Evolutionary conservation across 1,139 yeast genomes (phyloP).

Genomic region (Pichia sp.): DNA sequence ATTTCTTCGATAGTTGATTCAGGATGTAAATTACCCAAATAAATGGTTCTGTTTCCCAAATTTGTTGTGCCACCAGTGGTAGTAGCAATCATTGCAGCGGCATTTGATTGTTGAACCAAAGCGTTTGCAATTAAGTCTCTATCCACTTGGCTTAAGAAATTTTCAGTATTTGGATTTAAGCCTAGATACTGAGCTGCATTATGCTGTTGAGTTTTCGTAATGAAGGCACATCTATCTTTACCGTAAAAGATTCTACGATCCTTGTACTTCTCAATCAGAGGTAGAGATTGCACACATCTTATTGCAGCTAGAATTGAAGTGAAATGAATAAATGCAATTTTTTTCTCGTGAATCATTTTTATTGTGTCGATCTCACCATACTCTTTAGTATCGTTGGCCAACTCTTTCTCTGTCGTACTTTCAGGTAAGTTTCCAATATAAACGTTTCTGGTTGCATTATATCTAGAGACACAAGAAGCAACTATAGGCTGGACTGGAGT

Average conservation of each 20-base stretch:
- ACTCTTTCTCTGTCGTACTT: slow-evolving; percentile 45
- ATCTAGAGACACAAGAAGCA: slow-evolving; percentile 53
- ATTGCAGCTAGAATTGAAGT: slow-evolving; percentile 55
- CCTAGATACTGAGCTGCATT: slow-evolving; percentile 96
- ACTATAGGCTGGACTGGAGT: slow-evolving; percentile 53
- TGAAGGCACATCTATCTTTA: slow-evolving; percentile 64
- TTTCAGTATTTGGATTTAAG: slow-evolving; percentile 85
- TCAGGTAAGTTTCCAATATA: slow-evolving; percentile 53
- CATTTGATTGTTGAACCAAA: slow-evolving; percentile 61
- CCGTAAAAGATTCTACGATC: slow-evolving; percentile 59
- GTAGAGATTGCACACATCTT: slow-evolving; percentile 54
- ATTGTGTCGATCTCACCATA: slow-evolving; percentile 56
- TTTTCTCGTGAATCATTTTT: slow-evolving; percentile 54
- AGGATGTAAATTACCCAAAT: slow-evolving; percentile 70
- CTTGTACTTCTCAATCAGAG: slow-evolving; percentile 49
- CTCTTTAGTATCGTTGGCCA: slow-evolving; percentile 45
- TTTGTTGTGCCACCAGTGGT: slow-evolving; percentile 70
- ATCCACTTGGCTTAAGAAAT: slow-evolving; percentile 62
- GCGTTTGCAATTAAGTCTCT: slow-evolving; percentile 45
- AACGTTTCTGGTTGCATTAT: slow-evolving; percentile 61
- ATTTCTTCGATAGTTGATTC: slow-evolving; percentile 74
- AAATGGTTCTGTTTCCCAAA: slow-evolving; percentile 73
- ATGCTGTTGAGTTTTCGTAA: slow-evolving; percentile 92
- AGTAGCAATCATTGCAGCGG: slow-evolving; percentile 71
- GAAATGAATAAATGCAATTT: slow-evolving; percentile 59